phyloP scores from a whole-genome alignment of 2,329 filamentous ascomycete species.

The Teratosphaeria pseudoeucalypti region DNA sequence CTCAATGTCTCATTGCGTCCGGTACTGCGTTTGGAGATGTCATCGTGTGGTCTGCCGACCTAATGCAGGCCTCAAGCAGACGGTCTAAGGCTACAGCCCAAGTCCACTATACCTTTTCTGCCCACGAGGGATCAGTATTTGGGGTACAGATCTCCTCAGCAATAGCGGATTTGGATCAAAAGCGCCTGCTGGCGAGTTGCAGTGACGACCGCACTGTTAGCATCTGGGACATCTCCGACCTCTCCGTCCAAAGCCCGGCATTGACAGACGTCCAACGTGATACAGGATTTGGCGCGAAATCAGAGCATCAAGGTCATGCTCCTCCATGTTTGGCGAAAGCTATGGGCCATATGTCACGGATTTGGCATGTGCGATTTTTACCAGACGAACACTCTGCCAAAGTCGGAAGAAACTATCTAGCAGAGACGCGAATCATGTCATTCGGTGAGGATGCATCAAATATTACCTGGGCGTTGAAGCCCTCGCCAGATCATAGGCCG shows the following conservation, averaged over 20 bases:
- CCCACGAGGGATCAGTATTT: conserved; percentile 89
- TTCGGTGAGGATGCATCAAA: conserved; percentile 77
- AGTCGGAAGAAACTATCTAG: neutral
- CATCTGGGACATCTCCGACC: conserved; percentile 70
- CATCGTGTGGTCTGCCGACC: conserved; percentile 67
- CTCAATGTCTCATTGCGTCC: conserved; percentile 63
- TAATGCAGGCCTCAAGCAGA: conserved; percentile 2
- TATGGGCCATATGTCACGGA: conserved; percentile 81
- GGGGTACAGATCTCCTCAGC: conserved; percentile 67
- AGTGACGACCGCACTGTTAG: conserved; percentile 88
- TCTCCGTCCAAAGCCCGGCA: conserved; percentile 15
- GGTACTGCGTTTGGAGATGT: conserved; percentile 95
- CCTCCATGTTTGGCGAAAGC: conserved; percentile 48
- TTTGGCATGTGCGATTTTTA: conserved; percentile 71
- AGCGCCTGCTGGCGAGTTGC: conserved; percentile 72
- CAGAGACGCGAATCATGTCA: conserved; percentile 46
- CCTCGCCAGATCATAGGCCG: neutral
- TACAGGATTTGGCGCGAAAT: conserved; percentile 33
- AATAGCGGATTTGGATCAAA: conserved; percentile 16
- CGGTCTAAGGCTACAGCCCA: conserved; percentile 21
- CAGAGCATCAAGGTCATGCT: conserved; percentile 30
- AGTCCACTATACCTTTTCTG: conserved; percentile 48
- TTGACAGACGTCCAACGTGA: conserved; percentile 24
- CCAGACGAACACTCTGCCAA: neutral
- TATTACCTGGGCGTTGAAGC: conserved; percentile 48